These are phyloP conservation scores for Clarireedia monteithiana DNA, from an alignment of 2,329 filamentous ascomycete genomes.

Conservation along the genomic window DNA sequence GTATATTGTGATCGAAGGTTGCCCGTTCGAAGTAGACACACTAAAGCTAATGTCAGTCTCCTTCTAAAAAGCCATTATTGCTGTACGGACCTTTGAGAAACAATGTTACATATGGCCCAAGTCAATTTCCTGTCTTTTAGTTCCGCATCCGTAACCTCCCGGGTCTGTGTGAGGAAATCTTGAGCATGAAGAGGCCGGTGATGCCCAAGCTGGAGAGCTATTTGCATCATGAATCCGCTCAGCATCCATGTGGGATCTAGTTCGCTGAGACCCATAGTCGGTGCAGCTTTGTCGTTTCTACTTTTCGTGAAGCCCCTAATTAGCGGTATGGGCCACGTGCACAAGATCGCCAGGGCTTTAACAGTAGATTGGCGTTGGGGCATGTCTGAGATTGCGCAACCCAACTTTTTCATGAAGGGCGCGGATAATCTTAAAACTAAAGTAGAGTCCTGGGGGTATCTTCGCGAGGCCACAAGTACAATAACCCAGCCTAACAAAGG, in stretches of 20 bases:
- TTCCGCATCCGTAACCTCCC: constrained; percentile 15
- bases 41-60: constrained; percentile 26
- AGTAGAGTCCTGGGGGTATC: constrained; percentile 45
- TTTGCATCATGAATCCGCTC: constrained; percentile 25
- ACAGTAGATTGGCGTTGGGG: constrained; percentile 18
- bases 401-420: constrained; percentile 16
- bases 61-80: too few species aligned
- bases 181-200: constrained; percentile 21
- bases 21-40: constrained; percentile 60
- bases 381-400: constrained; percentile 15
- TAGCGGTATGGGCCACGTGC: constrained; percentile 25
- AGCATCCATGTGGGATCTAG: constrained; percentile 23
- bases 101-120: constrained; percentile 61
- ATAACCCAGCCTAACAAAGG: constrained; percentile 65
- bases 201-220: constrained; percentile 24
- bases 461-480: constrained; percentile 52
- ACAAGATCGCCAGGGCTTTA: constrained; percentile 24
- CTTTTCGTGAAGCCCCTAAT: constrained; percentile 16
- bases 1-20: constrained; percentile 54
- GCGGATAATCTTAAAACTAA: constrained; percentile 33
- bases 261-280: constrained; percentile 8
- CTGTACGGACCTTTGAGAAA: constrained; percentile 48
- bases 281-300: constrained; percentile 8
- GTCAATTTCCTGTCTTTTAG: constrained; percentile 50
- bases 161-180: constrained; percentile 18